phyloP scores from a whole-genome alignment of 305 asterid species.

The Euphrasia arctica region DNA sequence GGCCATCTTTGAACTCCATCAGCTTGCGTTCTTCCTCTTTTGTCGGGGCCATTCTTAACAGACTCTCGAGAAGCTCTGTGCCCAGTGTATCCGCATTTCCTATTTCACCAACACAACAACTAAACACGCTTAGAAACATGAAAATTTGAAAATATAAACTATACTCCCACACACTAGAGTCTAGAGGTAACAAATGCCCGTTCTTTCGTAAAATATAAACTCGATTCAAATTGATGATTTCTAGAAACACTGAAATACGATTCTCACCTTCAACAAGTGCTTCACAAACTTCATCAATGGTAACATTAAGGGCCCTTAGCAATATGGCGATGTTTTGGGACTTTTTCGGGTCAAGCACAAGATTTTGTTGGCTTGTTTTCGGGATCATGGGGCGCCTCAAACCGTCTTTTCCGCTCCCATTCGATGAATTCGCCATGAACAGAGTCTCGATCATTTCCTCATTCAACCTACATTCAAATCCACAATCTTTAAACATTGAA shows the following conservation, averaged over 20 bases:
- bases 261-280: conserved; percentile 79
- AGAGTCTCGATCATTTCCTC: conserved; percentile 84
- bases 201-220: too few relatives aligned
- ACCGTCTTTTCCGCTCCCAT: conserved; percentile 40
- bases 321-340: conserved; percentile 76
- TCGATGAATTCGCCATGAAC: conserved; percentile 53
- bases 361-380: conserved; percentile 42
- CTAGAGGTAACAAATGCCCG: too few relatives aligned
- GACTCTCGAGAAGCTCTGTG: conserved; percentile 67
- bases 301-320: conserved; percentile 72
- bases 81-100: conserved; percentile 69
- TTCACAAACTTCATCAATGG: conserved; percentile 77
- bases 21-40: conserved; percentile 68
- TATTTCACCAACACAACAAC: conserved; percentile 21
- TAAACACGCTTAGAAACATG: neutral
- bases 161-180: too few relatives aligned
- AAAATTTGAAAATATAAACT: too few relatives aligned
- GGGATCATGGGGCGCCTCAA: conserved; percentile 31
- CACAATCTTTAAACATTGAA: conserved; percentile 5
- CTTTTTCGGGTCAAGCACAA: conserved; percentile 69
- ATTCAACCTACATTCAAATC: conserved; percentile 52
- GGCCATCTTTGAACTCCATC: conserved; percentile 48
- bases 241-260: neutral
- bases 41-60: conserved; percentile 84
- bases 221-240: too few relatives aligned